These are phyloP conservation scores for Fusarium sp. DNA, from an alignment of 2,329 filamentous ascomycete species.

Conservation along the genomic window DNA sequence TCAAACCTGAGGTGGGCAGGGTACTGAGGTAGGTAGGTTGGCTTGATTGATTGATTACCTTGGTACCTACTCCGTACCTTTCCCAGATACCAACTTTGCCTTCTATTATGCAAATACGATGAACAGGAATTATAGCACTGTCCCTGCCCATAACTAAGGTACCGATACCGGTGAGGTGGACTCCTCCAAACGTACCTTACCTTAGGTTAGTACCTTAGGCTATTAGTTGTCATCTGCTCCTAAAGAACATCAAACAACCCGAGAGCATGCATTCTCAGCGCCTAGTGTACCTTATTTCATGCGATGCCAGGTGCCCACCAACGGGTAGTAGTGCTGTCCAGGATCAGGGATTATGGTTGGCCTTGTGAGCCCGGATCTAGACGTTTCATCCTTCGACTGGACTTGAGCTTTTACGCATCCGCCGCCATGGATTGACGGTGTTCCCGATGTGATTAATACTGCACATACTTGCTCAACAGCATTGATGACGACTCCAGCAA, in stretches of 20 bases:
- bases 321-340: conserved; percentile 1
- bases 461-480: neutral
- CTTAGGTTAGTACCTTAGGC: neutral
- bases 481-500: conserved; percentile 12
- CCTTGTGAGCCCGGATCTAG: conserved; percentile 26
- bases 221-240: neutral
- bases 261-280: conserved; percentile 3
- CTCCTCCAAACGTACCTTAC: neutral
- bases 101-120: neutral
- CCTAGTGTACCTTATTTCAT: conserved; percentile 16
- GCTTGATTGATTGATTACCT: neutral
- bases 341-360: conserved; percentile 33
- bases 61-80: neutral
- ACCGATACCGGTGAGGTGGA: neutral
- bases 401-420: conserved; percentile 9
- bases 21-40: neutral
- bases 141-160: neutral
- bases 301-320: conserved; percentile 1
- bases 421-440: conserved; percentile 19
- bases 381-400: conserved; percentile 40
- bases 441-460: conserved; percentile 7
- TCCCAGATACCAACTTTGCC: neutral
- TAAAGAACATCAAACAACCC: neutral
- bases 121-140: neutral
- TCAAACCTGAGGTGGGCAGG: neutral